Percentiles rank a stretch among this genome's conserved stretches.
phyloP scores from a whole-genome alignment of 2,329 filamentous ascomycete species.

The Ceratocystis colombiana region DNA sequence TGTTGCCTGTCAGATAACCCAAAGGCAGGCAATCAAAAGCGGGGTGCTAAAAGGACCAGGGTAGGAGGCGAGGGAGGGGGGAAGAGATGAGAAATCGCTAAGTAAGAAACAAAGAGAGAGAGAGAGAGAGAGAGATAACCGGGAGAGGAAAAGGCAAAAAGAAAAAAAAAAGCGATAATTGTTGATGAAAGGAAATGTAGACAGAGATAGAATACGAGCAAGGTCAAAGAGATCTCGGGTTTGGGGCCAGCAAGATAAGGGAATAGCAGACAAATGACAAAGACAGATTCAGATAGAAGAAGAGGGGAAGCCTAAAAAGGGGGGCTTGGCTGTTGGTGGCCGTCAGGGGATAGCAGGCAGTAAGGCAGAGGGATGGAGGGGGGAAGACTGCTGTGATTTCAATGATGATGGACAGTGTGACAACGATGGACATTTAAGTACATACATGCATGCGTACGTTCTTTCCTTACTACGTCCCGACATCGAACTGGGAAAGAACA shows the following conservation, averaged over 20 bases:
- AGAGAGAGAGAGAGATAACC: not conserved
- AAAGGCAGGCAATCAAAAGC: constrained; percentile 9
- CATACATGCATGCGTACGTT: no score
- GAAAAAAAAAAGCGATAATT: no score
- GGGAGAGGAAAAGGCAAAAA: not conserved
- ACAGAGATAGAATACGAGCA: not conserved
- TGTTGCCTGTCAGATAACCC: constrained; percentile 4
- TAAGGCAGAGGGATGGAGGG: not conserved
- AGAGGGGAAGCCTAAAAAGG: not conserved
- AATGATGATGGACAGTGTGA: no score
- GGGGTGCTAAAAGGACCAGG: constrained; percentile 7
- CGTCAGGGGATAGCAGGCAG: not conserved
- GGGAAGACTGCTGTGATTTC: no score
- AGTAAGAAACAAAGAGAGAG: not conserved
- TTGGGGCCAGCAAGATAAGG: not conserved
- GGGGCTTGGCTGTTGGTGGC: not conserved
- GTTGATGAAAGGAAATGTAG: not conserved
- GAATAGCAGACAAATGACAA: not conserved
- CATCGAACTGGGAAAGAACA: no score
- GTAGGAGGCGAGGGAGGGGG: not conserved
- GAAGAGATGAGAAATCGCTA: not conserved
- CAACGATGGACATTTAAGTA: no score
- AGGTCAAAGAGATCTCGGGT: not conserved
- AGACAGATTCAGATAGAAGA: not conserved
- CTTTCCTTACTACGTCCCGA: no score